phyloP scores from a whole-genome alignment of 331 rosid genomes.

The Malus hybrid region DNA sequence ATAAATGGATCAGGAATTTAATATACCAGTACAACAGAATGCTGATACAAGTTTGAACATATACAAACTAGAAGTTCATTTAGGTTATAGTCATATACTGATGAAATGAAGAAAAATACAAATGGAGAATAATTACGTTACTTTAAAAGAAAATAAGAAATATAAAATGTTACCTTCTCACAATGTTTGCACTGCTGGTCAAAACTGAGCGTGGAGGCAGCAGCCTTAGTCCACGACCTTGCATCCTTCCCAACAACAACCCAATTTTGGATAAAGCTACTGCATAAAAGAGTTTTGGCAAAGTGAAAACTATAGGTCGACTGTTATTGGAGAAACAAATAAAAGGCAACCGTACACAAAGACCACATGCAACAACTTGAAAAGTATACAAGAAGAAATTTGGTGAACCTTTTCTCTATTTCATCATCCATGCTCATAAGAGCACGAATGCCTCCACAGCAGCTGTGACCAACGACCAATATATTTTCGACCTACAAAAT shows the following conservation, averaged over 20 bases:
- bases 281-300: constrained; percentile 1
- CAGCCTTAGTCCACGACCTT: constrained; percentile 49
- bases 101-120: background rate
- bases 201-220: constrained; percentile 62
- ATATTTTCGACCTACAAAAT: constrained; percentile 68
- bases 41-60: background rate
- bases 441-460: constrained; percentile 98
- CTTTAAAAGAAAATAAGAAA: background rate
- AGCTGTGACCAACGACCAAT: constrained; percentile 89
- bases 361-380: background rate
- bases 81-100: background rate
- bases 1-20: background rate
- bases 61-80: background rate
- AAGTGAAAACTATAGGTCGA: constrained; percentile 20
- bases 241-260: constrained; percentile 76
- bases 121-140: background rate
- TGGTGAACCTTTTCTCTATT: constrained; percentile 38
- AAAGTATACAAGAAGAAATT: background rate
- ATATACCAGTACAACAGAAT: background rate
- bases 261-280: constrained; percentile 77
- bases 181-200: constrained; percentile 84
- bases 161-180: constrained; percentile 57
- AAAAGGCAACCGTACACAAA: background rate
- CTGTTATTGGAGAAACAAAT: background rate
- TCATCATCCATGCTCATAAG: constrained; percentile 85